These are phyloP conservation scores for Claviceps cyperi DNA, from an alignment of 2,329 filamentous ascomycete species.

Conservation along the genomic window DNA sequence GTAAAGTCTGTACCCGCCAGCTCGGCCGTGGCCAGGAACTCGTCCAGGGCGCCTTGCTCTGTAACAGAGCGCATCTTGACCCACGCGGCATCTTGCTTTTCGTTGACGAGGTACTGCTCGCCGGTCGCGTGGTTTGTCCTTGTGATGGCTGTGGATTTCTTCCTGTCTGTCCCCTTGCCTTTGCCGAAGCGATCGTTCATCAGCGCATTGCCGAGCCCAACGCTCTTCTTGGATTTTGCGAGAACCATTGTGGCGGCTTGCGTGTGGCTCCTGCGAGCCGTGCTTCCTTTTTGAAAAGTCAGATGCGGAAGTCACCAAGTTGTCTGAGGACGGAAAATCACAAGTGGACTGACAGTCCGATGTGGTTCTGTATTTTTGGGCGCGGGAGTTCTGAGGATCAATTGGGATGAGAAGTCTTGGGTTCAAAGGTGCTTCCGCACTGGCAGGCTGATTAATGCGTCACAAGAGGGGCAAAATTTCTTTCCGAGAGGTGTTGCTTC, in stretches of 20 bases:
- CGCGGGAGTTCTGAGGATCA: background rate
- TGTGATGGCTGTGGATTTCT: slow-evolving; percentile 45
- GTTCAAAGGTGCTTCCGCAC: background rate
- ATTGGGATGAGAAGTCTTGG: background rate
- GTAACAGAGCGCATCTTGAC: slow-evolving; percentile 99
- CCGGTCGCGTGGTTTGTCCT: slow-evolving; percentile 68
- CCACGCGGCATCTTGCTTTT: slow-evolving; percentile 82
- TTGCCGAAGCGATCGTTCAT: slow-evolving; percentile 99
- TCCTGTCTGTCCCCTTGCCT: slow-evolving; percentile 72
- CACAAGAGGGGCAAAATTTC: slow-evolving; percentile 36
- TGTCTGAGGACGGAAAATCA: background rate
- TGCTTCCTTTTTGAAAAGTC: background rate
- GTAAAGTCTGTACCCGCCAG: slow-evolving; percentile 98
- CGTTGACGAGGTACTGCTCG: slow-evolving; percentile 85
- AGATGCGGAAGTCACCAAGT: background rate
- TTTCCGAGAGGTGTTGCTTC: slow-evolving; percentile 7
- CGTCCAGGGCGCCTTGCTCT: slow-evolving; percentile 89
- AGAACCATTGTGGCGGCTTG: slow-evolving; percentile 33
- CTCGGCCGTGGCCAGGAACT: slow-evolving; percentile 91
- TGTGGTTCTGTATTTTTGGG: background rate
- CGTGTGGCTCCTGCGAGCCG: background rate
- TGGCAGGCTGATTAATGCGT: slow-evolving; percentile 23
- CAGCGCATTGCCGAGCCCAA: slow-evolving; percentile 89
- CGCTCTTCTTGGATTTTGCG: slow-evolving; percentile 87
- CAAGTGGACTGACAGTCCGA: background rate